These are phyloP conservation scores for Lactarius deliciosus DNA, from an alignment of 768 basidiomycete genomes.

Conservation along the genomic window DNA sequence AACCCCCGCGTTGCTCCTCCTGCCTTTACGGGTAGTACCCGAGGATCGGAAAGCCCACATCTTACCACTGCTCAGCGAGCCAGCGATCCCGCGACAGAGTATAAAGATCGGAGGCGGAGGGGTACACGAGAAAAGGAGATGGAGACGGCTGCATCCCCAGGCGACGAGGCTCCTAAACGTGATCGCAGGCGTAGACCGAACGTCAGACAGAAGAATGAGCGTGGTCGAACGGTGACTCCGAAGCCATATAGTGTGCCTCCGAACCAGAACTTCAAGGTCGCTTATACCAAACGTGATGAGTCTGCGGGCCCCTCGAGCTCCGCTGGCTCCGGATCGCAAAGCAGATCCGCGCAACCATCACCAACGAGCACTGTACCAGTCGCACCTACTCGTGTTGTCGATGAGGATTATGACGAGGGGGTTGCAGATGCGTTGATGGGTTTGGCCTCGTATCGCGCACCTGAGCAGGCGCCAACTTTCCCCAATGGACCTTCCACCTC, in stretches of 20 bases:
- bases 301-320: constrained; percentile 67
- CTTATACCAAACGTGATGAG: constrained; percentile 40
- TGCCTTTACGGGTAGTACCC: constrained; percentile 37
- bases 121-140: constrained; percentile 28
- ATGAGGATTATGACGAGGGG: constrained; percentile 94
- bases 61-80: constrained; percentile 34
- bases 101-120: constrained; percentile 47
- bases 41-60: constrained; percentile 60
- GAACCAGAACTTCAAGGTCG: constrained; percentile 32
- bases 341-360: constrained; percentile 67
- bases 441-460: constrained; percentile 40
- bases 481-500: constrained; percentile 24
- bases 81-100: constrained; percentile 42
- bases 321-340: constrained; percentile 51
- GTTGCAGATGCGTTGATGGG: constrained; percentile 84
- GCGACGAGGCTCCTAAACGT: constrained; percentile 51
- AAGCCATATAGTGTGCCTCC: constrained; percentile 37
- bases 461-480: constrained; percentile 29
- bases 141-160: constrained; percentile 21
- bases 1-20: constrained; percentile 34
- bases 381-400: constrained; percentile 66
- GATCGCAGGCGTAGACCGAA: constrained; percentile 51
- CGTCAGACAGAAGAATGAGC: constrained; percentile 46
- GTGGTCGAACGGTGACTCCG: constrained; percentile 46
- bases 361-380: constrained; percentile 61